phyloP scores from a whole-genome alignment of 2,329 filamentous ascomycete genomes.

The Colletotrichum sp. region DNA sequence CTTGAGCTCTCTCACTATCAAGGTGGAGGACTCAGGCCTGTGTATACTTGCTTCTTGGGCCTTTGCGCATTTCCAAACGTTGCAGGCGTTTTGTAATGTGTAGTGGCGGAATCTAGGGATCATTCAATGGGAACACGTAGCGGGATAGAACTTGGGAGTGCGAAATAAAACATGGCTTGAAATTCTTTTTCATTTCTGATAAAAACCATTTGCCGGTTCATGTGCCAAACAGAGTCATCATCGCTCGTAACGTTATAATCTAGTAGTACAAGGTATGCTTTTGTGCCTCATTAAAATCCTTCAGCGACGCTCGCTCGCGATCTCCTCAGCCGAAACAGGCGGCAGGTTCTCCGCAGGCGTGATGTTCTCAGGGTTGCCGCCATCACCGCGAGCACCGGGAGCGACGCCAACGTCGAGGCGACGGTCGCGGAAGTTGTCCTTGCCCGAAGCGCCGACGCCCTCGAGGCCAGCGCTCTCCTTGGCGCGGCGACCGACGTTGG shows the following conservation, averaged over 20 bases:
- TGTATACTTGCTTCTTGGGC: not conserved
- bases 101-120: not conserved
- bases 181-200: not conserved
- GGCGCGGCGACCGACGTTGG: slow-evolving; percentile 30
- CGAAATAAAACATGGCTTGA: not conserved
- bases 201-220: not conserved
- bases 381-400: slow-evolving; percentile 22
- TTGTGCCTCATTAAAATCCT: not conserved
- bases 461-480: slow-evolving; percentile 42
- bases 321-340: slow-evolving; percentile 27
- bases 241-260: not conserved
- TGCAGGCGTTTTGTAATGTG: not conserved
- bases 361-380: slow-evolving; percentile 19
- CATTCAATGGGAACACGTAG: not conserved
- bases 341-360: slow-evolving; percentile 29
- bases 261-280: not conserved
- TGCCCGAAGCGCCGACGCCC: slow-evolving; percentile 37
- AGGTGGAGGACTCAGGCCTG: not conserved
- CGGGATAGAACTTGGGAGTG: not conserved
- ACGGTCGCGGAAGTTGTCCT: slow-evolving; percentile 31
- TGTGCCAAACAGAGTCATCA: not conserved
- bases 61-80: not conserved
- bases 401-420: slow-evolving; percentile 34
- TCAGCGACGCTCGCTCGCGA: slow-evolving; percentile 25
- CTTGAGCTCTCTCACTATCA: not conserved